phyloP scores from a whole-genome alignment of 345 rosid species.

The Aquilaria sinensis region DNA sequence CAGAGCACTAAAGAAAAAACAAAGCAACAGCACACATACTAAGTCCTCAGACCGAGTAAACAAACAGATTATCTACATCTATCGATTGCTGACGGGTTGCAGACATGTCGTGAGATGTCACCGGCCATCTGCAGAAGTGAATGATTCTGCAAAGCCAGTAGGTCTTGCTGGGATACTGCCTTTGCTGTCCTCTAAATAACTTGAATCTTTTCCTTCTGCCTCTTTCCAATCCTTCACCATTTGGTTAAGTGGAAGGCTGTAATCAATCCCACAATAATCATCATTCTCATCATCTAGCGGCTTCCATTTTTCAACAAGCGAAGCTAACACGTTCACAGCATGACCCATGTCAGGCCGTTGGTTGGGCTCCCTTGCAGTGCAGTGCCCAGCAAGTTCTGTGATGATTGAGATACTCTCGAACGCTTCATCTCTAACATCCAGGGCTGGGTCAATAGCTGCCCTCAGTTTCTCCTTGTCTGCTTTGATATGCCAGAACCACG shows the following conservation, averaged over 20 bases:
- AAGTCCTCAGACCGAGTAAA: conserved; percentile 9
- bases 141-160: conserved; percentile 66
- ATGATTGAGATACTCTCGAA: conserved; percentile 48
- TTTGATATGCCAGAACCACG: conserved; percentile 66
- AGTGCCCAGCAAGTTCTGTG: conserved; percentile 72
- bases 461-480: conserved; percentile 47
- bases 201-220: conserved; percentile 62
- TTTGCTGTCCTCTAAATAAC: conserved; percentile 58
- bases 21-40: conserved; percentile 12
- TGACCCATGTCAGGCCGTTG: conserved; percentile 82
- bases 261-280: conserved; percentile 67
- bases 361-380: conserved; percentile 65
- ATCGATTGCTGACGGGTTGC: conserved; percentile 1
- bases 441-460: conserved; percentile 53
- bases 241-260: conserved; percentile 70
- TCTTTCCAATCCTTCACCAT: conserved; percentile 86
- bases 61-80: conserved; percentile 27
- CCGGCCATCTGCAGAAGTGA: conserved; percentile 71
- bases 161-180: conserved; percentile 72
- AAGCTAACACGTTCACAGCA: conserved; percentile 56
- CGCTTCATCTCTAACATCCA: conserved; percentile 44
- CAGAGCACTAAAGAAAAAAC: conserved; percentile 11
- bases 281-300: conserved; percentile 46
- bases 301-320: conserved; percentile 74
- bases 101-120: conserved; percentile 8